Evolutionary conservation across 2,329 filamentous ascomycete species (phyloP).

Genomic region (Paraphaeosphaeria sporulosa): DNA sequence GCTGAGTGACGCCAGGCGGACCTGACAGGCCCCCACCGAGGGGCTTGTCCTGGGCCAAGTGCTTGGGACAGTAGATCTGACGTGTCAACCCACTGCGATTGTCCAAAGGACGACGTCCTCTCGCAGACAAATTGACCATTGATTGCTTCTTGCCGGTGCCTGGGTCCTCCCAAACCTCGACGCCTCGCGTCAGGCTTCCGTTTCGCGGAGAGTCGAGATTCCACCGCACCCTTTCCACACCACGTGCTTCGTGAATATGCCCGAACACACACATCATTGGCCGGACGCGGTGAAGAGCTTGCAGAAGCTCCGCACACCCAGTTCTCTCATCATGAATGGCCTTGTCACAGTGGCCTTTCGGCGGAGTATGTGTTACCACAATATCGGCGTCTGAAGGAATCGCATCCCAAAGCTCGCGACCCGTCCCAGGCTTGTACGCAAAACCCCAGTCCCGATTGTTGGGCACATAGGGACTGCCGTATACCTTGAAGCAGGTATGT

Average conservation of each 20-base stretch:
- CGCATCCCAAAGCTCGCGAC: constrained; percentile 62
- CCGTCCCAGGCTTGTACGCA: constrained; percentile 60
- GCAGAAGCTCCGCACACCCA: constrained; percentile 69
- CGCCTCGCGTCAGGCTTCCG: constrained; percentile 55
- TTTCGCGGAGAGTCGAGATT: constrained; percentile 44
- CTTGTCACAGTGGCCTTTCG: constrained; percentile 65
- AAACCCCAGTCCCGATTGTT: constrained; percentile 70
- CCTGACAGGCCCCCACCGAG: constrained; percentile 30
- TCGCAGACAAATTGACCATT: constrained; percentile 66
- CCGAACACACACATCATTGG: constrained; percentile 74
- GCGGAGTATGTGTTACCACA: constrained; percentile 75
- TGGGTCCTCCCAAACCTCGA: constrained; percentile 66
- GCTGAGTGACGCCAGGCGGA: constrained; percentile 26
- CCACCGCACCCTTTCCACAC: constrained; percentile 70
- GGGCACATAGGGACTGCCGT: constrained; percentile 74
- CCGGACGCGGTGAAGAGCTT: constrained; percentile 66
- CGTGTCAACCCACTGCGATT: constrained; percentile 38
- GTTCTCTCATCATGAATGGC: constrained; percentile 40
- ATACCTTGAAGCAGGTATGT: constrained; percentile 69
- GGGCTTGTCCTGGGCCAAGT: constrained; percentile 13
- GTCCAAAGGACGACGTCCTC: constrained; percentile 43
- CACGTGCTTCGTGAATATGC: constrained; percentile 74
- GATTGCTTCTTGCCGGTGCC: constrained; percentile 66
- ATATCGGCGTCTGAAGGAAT: constrained; percentile 71
- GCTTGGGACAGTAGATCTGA: constrained; percentile 28